Conservation (phyloP, 495 filamentous ascomycete species). For the Aspergillus nanangensis region DNA sequence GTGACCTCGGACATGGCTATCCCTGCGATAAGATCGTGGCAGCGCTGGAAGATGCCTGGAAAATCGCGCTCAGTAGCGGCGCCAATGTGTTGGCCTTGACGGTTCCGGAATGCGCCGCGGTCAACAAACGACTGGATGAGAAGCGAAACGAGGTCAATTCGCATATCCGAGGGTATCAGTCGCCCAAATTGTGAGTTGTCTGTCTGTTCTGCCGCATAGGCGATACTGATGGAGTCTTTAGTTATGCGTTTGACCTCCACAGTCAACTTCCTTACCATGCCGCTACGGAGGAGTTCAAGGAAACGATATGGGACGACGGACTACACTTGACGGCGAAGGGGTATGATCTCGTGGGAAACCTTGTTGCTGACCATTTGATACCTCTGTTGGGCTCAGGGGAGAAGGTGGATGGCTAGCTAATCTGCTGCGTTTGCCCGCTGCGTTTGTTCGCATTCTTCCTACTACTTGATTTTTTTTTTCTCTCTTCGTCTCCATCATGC, state of each 20-base stretch:
- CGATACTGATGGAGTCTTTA: conserved; percentile 1
- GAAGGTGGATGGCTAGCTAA: too few relatives aligned
- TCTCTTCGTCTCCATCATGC: too few relatives aligned
- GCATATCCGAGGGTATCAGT: conserved; percentile 41
- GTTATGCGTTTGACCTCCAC: conserved; percentile 50
- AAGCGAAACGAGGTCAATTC: conserved; percentile 47
- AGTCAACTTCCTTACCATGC: conserved; percentile 45
- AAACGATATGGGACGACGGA: conserved; percentile 56
- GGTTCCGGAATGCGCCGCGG: conserved; percentile 47
- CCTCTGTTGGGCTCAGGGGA: conserved; percentile 20
- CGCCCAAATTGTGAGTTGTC: conserved; percentile 40
- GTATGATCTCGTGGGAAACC: conserved; percentile 52
- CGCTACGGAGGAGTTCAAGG: conserved; percentile 36
- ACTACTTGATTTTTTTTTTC: too few relatives aligned
- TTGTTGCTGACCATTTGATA: conserved; percentile 43
- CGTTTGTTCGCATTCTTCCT: too few relatives aligned
- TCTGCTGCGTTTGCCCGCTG: too few relatives aligned
- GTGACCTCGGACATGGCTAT: conserved; percentile 40
- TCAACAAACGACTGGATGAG: conserved; percentile 20
- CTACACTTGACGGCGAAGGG: conserved; percentile 55
- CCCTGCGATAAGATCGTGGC: conserved; percentile 29
- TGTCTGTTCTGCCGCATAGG: background rate
- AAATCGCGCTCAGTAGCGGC: conserved; percentile 36
- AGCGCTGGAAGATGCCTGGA: conserved; percentile 41
- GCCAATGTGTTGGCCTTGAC: conserved; percentile 57